Base-by-base conservation (phyloP, 495 filamentous ascomycete species). In the Massariosphaeria phaeospora region DNA sequence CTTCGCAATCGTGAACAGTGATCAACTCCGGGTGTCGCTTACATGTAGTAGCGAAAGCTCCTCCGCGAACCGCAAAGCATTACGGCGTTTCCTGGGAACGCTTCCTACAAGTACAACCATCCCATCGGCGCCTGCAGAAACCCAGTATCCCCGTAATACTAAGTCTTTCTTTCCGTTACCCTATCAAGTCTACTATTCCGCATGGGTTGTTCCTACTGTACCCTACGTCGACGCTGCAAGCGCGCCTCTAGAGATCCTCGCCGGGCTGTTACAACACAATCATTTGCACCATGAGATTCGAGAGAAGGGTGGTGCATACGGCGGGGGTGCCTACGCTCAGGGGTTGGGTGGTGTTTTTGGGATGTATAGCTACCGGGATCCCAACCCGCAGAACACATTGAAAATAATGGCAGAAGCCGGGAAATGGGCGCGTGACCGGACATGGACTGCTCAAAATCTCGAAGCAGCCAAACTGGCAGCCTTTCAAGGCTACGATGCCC, bases 271-370 rank as follows among this genome's bases (percentile, higher is more conserved):
- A n/a, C 97, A 91, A 0, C 93, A 97, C 71, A 94, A 94, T 68
- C 88, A 96, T 63, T 78, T 98, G 10, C 93, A 97, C 67, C 94
- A 94, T 64, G 94, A 97, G 66, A 96, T 98, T 52, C 85, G 93
- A 26, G 93, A 98, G 70, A 98, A 98, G 69, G 93, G 93, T 8
- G 93, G 93, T 35, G 93, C 93, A 9, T 98, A 98, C 62, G 93
- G 93, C 52, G 91, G 89, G 15, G 88, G 89, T 13, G 90, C 94
- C 11, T 94, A 88, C 70, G 81, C 85, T 39, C 80, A 82, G 9
- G 82, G 83, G 2, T 65, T 94, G 2, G 84, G 85, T 59, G 93
- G 93, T 17, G 63, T 93, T 1, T 96, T 98, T 62, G 89, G 89
- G 31, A 91, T 95, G 72, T 95, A 91, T 72, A 91, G 86, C 54